Base-by-base conservation (phyloP, 1,139 yeast genomes). In the Taphrina communis region DNA sequence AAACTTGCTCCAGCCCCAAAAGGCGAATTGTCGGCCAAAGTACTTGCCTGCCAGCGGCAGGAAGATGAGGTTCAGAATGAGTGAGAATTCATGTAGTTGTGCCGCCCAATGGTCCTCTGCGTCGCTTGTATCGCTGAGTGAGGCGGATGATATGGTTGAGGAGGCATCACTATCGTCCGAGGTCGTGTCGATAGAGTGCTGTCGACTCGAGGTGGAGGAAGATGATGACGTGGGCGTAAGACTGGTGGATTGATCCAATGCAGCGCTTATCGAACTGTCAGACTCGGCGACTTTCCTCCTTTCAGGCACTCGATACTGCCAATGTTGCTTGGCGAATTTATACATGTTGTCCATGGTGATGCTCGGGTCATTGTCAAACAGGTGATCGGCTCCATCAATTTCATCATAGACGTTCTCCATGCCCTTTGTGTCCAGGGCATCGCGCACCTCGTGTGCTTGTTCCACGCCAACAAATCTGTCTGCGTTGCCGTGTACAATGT, bases 21-120 rank as follows among this genome's bases (percentile, higher is more conserved):
- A 63, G 35, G 67, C 67, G 21, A 63, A 63, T 63, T 63, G 67
- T 53, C 67, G 61, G 31, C 67, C 67, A 55, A 63, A 63, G 61
- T 63, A 63, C n/a, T 63, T 63, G 14, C 67, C 67, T 5, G 59
- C 55, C 46, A 53, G 38, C 19, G 67, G 67, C n/a, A 63, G 56
- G 17, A 63, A 55, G 36, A 63, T 55, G n/a, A 63, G 21, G 21
- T 63, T 63, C 36, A 57, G 44, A 11, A 63, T 21, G 44, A 57
- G 51, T 19, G 60, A 38, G 39, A 63, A 12, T 46, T 63, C 67
- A 31, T 63, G 67, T 19, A 63, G n/a, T 12, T 46, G 52, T 46
- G 50, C 55, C 8, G 52, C 61, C 67, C 67, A 63, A 31, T 63
- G 67, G 12, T 41, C 53, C 17, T 63, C 61, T 9, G 67, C 67